Evolutionary conservation across 2,329 filamentous ascomycete genomes (phyloP).

Genomic region (Diaporthe ampelina): DNA sequence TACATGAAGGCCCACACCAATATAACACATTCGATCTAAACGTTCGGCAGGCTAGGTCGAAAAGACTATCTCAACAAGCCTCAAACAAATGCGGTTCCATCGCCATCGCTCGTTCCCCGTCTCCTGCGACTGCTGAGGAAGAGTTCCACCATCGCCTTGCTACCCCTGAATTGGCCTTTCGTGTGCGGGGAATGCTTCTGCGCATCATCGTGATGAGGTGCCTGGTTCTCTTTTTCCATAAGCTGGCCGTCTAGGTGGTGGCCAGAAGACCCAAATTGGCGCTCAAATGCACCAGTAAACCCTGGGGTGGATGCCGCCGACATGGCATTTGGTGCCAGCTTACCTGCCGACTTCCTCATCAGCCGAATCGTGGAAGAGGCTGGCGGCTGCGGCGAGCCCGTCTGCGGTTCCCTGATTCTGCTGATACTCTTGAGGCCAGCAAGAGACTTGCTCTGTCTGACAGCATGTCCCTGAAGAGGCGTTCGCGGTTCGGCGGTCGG

Average conservation of each 20-base stretch:
- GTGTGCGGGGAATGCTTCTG: not conserved
- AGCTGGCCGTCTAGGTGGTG: not conserved
- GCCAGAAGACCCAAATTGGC: constrained; percentile 35
- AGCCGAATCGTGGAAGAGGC: constrained; percentile 37
- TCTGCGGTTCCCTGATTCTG: constrained; percentile 25
- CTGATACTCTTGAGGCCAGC: constrained; percentile 16
- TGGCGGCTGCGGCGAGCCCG: constrained; percentile 32
- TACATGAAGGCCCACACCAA: not conserved
- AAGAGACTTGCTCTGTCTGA: constrained; percentile 32
- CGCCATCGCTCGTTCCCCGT: constrained; percentile 24
- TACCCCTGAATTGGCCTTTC: constrained; percentile 12
- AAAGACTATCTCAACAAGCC: not conserved
- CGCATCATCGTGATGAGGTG: not conserved
- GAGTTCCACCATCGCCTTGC: constrained; percentile 41
- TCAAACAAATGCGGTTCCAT: constrained; percentile 38
- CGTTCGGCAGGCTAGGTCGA: not conserved
- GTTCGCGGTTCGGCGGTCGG: constrained; percentile 3
- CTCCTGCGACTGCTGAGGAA: constrained; percentile 38
- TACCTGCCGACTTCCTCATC: constrained; percentile 35
- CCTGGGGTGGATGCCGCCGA: constrained; percentile 33
- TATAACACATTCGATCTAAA: not conserved
- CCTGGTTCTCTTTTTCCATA: constrained; percentile 36
- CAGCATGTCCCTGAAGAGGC: constrained; percentile 18
- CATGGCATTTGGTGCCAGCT: constrained; percentile 3
- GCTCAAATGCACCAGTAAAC: constrained; percentile 37